phyloP scores from a whole-genome alignment of 148 eudicot genomes.

The Cornus florida region DNA sequence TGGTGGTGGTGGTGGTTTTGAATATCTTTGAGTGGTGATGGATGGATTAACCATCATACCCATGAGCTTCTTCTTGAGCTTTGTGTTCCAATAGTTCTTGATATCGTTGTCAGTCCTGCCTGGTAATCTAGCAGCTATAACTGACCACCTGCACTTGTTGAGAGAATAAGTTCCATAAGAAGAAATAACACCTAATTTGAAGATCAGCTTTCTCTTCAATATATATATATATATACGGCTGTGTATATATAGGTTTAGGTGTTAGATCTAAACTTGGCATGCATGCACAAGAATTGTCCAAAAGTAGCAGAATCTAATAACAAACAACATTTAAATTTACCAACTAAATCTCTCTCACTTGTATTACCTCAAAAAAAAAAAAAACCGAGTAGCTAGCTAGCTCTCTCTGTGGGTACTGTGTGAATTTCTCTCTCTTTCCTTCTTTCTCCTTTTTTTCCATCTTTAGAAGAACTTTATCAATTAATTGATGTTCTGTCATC shows the following conservation, averaged over 20 bases:
- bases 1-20: background rate
- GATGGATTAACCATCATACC: slow-evolving; percentile 17
- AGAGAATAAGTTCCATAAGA: slow-evolving; percentile 1
- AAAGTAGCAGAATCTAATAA: slow-evolving; percentile 19
- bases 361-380: too few species aligned
- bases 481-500: background rate
- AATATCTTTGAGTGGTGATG: slow-evolving; percentile 11
- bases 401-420: too few species aligned
- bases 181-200: background rate
- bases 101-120: slow-evolving; percentile 60
- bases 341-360: background rate
- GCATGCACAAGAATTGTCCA: slow-evolving; percentile 17
- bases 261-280: slow-evolving; percentile 18
- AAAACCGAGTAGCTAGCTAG: too few species aligned
- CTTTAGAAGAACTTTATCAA: background rate
- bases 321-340: slow-evolving; percentile 3
- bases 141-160: slow-evolving; percentile 46
- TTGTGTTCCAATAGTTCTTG: slow-evolving; percentile 65
- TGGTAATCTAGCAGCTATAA: slow-evolving; percentile 50
- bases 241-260: background rate
- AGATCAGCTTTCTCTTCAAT: background rate
- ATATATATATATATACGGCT: background rate
- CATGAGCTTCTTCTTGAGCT: slow-evolving; percentile 52
- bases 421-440: background rate
- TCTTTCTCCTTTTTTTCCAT: background rate